Conservation (phyloP, 352 stramenopile genomes). For the Globisporangium irregulare region DNA sequence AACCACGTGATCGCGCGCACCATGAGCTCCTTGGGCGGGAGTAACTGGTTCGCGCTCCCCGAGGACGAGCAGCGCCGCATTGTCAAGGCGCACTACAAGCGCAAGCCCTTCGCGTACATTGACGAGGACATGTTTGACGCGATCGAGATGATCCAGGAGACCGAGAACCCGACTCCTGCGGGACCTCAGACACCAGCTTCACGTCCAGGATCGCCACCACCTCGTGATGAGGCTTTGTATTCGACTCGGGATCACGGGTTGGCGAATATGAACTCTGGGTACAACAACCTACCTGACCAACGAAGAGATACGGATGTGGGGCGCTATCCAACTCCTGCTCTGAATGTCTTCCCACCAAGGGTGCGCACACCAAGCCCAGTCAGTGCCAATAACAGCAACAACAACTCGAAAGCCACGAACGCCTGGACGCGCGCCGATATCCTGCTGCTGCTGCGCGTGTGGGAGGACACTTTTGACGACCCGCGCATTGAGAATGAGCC, state of each 20-base stretch:
- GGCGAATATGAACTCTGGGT: background rate
- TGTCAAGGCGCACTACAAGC: constrained; percentile 17
- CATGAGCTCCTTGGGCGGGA: constrained; percentile 10
- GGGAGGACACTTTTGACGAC: constrained; percentile 12
- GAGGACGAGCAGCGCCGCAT: constrained; percentile 12
- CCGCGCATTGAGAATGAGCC: constrained; percentile 12
- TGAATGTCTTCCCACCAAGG: background rate
- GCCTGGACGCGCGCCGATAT: constrained; percentile 16
- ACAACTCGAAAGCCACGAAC: constrained; percentile 15
- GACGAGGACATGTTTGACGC: constrained; percentile 20
- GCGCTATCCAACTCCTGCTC: background rate
- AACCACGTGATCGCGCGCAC: constrained; percentile 14
- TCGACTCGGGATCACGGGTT: background rate
- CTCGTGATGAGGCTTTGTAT: background rate
- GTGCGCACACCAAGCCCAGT: background rate
- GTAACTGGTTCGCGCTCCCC: constrained; percentile 4
- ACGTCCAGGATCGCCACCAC: background rate
- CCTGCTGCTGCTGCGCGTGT: constrained; percentile 13
- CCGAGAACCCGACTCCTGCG: constrained; percentile 4
- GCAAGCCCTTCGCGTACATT: constrained; percentile 19
- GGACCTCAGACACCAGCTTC: no score
- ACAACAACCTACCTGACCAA: background rate
- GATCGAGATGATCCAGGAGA: constrained; percentile 14
- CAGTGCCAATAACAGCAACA: background rate
- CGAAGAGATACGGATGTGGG: background rate